Base-by-base conservation (phyloP, 768 basidiomycete genomes). In the Mycena metata region DNA sequence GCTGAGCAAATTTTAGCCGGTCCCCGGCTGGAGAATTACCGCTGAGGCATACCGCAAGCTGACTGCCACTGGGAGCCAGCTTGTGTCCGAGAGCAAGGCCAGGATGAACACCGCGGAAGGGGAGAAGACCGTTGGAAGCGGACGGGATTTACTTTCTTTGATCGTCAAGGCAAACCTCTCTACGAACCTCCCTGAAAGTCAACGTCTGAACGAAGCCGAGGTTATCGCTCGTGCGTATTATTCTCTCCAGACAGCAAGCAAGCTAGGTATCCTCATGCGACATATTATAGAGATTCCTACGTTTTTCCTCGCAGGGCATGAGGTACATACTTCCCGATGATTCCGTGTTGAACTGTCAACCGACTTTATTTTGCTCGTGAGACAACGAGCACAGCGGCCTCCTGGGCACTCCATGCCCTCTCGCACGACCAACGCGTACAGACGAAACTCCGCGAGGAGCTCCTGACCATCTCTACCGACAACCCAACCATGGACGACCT, bases 131-230 rank as follows among this genome's bases (percentile, higher is more conserved):
- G 72, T 50, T 12, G 51, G 80, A 13, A 71, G 67, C 0, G 81
- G 81, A 16, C 81, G 84, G 4, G 87, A 89, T 73, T 67, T 89
- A 7, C 73, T 89, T 24, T 83, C 82, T 16, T 66, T 85, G n/a
- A 77, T 88, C 17, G 78, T 88, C 59, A 80, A 79, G 63, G 86
- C 86, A 8, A 89, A 88, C 72, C 78, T 86, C 79, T 83, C 84
- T 3, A 78, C 78, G 0, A 83, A 86, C 68, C 72, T 86, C 7
- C 79, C 83, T 0, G 83, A 82, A 15, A 74, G 64, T 21, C 83
- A 85, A 69, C 76, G 74, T 36, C 65, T 89, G 66, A 80, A 79
- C 0, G 88, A 89, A 30, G 78, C 79, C 23, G 88, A 88, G 50
- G 83, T 89, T 5, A 39, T 85, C 5, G 65, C 64, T 2, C 71